These are phyloP conservation scores for Blumeriella jaapii DNA, from an alignment of 2,329 filamentous ascomycete genomes.

Conservation along the genomic window DNA sequence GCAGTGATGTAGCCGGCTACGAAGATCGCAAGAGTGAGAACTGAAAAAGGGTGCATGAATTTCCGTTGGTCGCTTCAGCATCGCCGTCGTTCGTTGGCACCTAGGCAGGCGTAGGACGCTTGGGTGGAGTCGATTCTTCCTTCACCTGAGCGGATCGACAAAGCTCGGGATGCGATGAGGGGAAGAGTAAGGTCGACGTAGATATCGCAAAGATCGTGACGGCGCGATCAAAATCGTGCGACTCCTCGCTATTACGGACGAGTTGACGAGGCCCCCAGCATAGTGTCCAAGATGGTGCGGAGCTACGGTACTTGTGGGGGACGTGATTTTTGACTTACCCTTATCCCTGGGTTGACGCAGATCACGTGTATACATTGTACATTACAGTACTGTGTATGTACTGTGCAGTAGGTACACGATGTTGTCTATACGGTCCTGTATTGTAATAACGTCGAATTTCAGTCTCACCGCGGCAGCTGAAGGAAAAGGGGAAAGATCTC, in stretches of 20 bases:
- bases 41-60: slow-evolving; percentile 91
- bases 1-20: slow-evolving; percentile 99
- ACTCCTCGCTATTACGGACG: slow-evolving; percentile 12
- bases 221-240: slow-evolving; percentile 1
- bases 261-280: slow-evolving; percentile 7
- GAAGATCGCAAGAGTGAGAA: slow-evolving; percentile 94
- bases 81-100: slow-evolving; percentile 13
- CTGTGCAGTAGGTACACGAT: too few species aligned
- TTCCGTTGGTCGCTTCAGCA: slow-evolving; percentile 24
- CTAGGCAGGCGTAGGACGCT: not conserved
- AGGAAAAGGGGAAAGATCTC: too few species aligned
- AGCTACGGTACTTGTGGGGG: not conserved
- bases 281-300: not conserved
- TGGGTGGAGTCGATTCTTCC: too few species aligned
- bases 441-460: too few species aligned
- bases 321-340: too few species aligned
- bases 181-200: too few species aligned
- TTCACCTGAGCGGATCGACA: too few species aligned
- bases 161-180: too few species aligned
- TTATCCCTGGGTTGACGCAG: too few species aligned
- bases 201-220: slow-evolving; percentile 1
- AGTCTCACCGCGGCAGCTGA: too few species aligned
- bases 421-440: too few species aligned
- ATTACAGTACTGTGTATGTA: too few species aligned
- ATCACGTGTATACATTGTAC: slow-evolving; percentile 4